Percentiles rank a stretch among this genome's conserved stretches.
phyloP scores from a whole-genome alignment of 192 early-diverging fungal species.

The Phlyctochytrium planicorne region DNA sequence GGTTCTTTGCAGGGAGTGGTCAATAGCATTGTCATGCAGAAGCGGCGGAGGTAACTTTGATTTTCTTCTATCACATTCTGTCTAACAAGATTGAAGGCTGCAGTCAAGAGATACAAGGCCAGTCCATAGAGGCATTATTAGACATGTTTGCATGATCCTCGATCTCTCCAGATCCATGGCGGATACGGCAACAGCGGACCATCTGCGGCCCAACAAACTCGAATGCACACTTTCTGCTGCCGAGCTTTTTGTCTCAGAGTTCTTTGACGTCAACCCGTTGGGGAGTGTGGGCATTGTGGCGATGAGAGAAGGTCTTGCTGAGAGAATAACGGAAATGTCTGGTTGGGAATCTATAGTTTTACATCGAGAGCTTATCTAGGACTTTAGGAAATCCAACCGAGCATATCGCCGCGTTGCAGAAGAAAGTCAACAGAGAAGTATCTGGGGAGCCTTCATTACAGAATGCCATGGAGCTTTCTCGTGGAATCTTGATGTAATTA shows the following conservation, averaged over 20 bases:
- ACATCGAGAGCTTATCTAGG: conserved; percentile 3
- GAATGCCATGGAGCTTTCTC: conserved; percentile 85
- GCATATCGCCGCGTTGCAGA: conserved; percentile 69
- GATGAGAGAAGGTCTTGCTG: conserved; percentile 82
- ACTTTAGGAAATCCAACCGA: conserved; percentile 72
- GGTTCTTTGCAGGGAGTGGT: conserved; percentile 79
- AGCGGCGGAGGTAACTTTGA: conserved; percentile 54
- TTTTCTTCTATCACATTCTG: not conserved
- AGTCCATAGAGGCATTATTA: conserved; percentile 52
- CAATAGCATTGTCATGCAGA: conserved; percentile 57
- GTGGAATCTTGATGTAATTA: conserved; percentile 58
- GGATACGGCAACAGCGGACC: conserved; percentile 61
- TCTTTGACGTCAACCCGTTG: conserved; percentile 95
- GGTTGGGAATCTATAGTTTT: conserved; percentile 42
- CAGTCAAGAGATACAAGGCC: conserved; percentile 23
- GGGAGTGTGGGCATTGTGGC: conserved; percentile 81
- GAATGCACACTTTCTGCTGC: conserved; percentile 67
- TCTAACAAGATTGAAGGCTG: conserved; percentile 6
- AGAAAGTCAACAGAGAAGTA: conserved; percentile 65
- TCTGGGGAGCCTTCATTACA: conserved; percentile 89
- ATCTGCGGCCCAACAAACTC: conserved; percentile 73
- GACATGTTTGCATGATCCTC: conserved; percentile 78
- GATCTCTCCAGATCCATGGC: conserved; percentile 84
- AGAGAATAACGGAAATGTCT: conserved; percentile 80
- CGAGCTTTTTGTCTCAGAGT: conserved; percentile 80